Conservation (phyloP, 345 rosid genomes). For the Angophora floribunda region DNA sequence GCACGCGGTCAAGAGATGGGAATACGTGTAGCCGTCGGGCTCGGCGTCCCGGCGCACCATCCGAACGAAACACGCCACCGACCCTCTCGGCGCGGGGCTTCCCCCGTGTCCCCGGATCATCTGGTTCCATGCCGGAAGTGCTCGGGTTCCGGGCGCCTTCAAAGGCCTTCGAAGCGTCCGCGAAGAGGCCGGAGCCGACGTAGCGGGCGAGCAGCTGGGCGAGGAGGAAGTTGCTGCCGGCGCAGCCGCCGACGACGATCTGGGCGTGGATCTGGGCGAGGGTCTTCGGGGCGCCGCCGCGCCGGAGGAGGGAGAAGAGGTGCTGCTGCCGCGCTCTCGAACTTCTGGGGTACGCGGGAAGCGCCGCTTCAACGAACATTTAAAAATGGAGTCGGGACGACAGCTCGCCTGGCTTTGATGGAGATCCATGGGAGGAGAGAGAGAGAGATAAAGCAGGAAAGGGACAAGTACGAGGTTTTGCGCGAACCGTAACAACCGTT, state of each 20-base stretch:
- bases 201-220: conserved; percentile 32
- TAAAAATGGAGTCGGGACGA: not conserved
- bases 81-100: conserved; percentile 6
- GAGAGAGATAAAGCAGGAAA: not conserved
- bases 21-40: conserved; percentile 40
- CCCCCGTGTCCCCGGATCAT: conserved; percentile 30
- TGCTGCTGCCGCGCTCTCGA: conserved; percentile 22
- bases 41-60: conserved; percentile 16
- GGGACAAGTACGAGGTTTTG: not conserved
- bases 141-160: conserved; percentile 14
- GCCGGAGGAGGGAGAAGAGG: conserved; percentile 21
- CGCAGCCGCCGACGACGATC: conserved; percentile 28
- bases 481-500: accelerated
- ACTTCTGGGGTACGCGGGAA: conserved; percentile 1
- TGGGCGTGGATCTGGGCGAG: conserved; percentile 45
- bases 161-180: conserved; percentile 16
- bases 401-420: not conserved
- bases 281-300: conserved; percentile 2
- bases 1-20: conserved; percentile 36
- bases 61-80: conserved; percentile 18
- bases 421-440: not conserved
- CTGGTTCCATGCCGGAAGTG: conserved; percentile 40
- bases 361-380: conserved; percentile 6
- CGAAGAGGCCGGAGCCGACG: conserved; percentile 28
- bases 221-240: conserved; percentile 20